Base-by-base conservation (phyloP, 768 basidiomycete species). In the Xerocomellus intermedius region DNA sequence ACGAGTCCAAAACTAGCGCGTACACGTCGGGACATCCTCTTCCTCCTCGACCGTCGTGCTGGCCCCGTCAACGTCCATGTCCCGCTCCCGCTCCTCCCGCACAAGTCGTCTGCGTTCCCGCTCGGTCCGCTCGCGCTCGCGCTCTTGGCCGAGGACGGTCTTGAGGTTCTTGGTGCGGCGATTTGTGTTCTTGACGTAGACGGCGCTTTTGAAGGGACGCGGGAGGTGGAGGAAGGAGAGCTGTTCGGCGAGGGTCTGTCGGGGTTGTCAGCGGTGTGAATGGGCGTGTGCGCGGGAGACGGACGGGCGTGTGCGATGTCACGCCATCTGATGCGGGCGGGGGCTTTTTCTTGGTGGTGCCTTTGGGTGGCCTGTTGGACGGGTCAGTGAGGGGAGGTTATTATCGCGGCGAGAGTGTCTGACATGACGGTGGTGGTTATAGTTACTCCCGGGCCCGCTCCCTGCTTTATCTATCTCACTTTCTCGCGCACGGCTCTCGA, bases 121-220 rank as follows among this genome's bases (percentile, higher is more conserved):
- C 52, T 87, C 86, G 32, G 76, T 65, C 17, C 82, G 76, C 58
- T 91, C 89, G 1, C 86, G 79, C 61, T 94, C 91, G 6, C 88
- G 81, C 65, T 93, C 91, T 59, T 89, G 87, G 1, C 81, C 79
- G 21, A 94, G 75, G 2, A 94, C 85, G 3, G 83, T 78, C 72
- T 93, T 94, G 63, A 91, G 67, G 60, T 91, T 90, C 75, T 89
- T 91, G 21, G 87, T 82, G 21, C 90, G 78, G 8, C 89, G 78
- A 55, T 83, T 88, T 8, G 79, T 64, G 61, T 90, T 89, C 71
- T 86, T 90, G 8, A 75, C 76, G 63, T 90, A 89, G 26, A 77
- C 68, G 1, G 82, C 78, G 60, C 86, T 90, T 71, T 94, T 94
- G 76, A 93, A 93, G 0, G 89, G 87, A 1, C 87, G 79, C 0